Percentiles rank a stretch among this genome's conserved stretches.
These are phyloP conservation scores for Boletellus ananas DNA, from an alignment of 768 basidiomycete species.

Conservation along the genomic window DNA sequence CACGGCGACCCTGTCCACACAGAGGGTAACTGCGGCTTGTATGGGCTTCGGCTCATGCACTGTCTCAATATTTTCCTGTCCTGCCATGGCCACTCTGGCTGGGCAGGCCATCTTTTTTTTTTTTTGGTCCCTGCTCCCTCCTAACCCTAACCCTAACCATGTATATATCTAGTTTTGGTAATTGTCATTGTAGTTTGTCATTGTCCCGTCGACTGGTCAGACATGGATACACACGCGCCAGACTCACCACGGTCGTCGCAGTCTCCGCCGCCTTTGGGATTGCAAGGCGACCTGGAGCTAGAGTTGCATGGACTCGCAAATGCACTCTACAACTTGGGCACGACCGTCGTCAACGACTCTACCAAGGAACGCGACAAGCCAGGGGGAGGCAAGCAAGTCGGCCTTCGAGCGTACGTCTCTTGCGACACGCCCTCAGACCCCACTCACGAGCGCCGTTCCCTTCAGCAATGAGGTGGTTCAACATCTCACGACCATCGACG, in stretches of 20 bases:
- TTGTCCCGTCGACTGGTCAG: no score
- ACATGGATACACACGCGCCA: conserved; percentile 19
- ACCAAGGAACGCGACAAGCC: conserved; percentile 75
- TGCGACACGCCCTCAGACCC: neutral
- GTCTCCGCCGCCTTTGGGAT: conserved; percentile 64
- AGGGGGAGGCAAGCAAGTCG: conserved; percentile 70
- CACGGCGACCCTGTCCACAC: conserved; percentile 55
- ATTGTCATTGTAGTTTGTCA: neutral
- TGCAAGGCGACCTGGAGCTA: conserved; percentile 71
- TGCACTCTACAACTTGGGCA: conserved; percentile 75
- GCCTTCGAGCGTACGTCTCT: conserved; percentile 60
- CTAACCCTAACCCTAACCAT: conserved; percentile 35
- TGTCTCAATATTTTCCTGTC: conserved; percentile 80
- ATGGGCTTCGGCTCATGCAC: conserved; percentile 70
- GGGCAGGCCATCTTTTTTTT: conserved; percentile 27
- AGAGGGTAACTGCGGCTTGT: conserved; percentile 45
- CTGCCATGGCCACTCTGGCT: conserved; percentile 52
- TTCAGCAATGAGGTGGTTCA: conserved; percentile 69
- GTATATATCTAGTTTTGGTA: conserved; percentile 2
- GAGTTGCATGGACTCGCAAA: conserved; percentile 75
- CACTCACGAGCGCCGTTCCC: neutral
- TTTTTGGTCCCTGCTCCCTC: conserved; percentile 3
- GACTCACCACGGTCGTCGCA: conserved; percentile 68
- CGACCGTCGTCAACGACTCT: conserved; percentile 78
- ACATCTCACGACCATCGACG: conserved; percentile 64